phyloP scores from a whole-genome alignment of 257 asterid genomes.

The Schizonepeta tenuifolia region DNA sequence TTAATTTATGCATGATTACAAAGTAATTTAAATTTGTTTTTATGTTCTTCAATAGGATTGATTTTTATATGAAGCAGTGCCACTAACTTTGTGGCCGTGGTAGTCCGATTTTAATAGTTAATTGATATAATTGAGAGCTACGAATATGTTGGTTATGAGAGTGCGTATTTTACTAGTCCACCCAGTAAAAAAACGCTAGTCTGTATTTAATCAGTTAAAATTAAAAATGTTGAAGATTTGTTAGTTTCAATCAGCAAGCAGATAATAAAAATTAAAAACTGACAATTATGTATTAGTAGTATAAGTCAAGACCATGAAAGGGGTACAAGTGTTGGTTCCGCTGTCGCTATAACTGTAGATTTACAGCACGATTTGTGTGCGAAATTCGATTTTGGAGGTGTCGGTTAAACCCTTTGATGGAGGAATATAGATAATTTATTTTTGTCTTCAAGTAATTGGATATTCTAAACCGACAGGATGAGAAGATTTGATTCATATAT shows the following conservation, averaged over 20 bases:
- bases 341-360: slow-evolving; percentile 37
- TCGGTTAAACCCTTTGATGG: slow-evolving; percentile 48
- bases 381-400: slow-evolving; percentile 24
- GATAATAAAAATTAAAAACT: no score
- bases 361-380: slow-evolving; percentile 26
- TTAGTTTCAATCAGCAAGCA: not conserved
- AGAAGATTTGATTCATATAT: slow-evolving; percentile 20
- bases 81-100: no score
- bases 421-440: slow-evolving; percentile 22
- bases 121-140: no score
- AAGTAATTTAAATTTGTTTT: no score
- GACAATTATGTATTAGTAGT: not conserved
- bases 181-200: no score
- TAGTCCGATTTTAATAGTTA: no score
- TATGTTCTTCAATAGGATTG: no score
- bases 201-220: no score
- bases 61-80: no score
- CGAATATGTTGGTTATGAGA: no score
- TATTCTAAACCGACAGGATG: slow-evolving; percentile 29
- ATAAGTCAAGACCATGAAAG: not conserved
- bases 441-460: slow-evolving; percentile 1
- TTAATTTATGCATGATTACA: no score
- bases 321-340: slow-evolving; percentile 31
- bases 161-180: no score
- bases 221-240: not conserved